These are phyloP conservation scores for Blastosporella zonata DNA, from an alignment of 1,284 basidiomycete species.

Conservation along the genomic window DNA sequence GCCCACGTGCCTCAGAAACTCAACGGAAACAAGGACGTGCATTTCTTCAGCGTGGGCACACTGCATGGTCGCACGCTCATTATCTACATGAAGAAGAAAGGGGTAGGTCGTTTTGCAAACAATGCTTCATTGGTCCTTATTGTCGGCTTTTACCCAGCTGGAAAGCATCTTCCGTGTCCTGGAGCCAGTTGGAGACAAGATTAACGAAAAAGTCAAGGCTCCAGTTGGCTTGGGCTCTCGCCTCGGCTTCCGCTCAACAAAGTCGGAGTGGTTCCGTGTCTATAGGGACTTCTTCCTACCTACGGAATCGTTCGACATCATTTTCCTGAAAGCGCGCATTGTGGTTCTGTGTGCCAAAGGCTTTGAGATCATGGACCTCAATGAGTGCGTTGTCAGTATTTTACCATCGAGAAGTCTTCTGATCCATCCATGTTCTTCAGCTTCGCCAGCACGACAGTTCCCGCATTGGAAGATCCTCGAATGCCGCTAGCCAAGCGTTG, in stretches of 20 bases:
- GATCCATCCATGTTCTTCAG: conserved; percentile 34
- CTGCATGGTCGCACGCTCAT: conserved; percentile 84
- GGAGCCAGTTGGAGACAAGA: conserved; percentile 87
- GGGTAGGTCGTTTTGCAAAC: conserved; percentile 48
- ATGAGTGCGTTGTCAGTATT: conserved; percentile 56
- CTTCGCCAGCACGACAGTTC: conserved; percentile 87
- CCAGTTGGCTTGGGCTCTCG: conserved; percentile 68
- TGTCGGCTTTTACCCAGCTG: conserved; percentile 29
- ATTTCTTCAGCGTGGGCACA: conserved; percentile 92
- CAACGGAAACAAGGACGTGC: conserved; percentile 85
- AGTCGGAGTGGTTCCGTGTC: conserved; percentile 92
- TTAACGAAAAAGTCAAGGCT: conserved; percentile 71
- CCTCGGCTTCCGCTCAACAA: conserved; percentile 56
- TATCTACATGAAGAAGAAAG: conserved; percentile 95
- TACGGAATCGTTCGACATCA: conserved; percentile 83
- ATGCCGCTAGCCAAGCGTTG: conserved; percentile 79
- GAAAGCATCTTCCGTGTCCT: conserved; percentile 93
- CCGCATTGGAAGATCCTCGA: conserved; percentile 74
- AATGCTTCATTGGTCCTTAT: neutral
- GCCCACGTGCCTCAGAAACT: conserved; percentile 75
- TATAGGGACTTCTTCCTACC: conserved; percentile 90
- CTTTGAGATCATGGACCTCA: conserved; percentile 97
- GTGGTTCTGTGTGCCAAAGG: conserved; percentile 91
- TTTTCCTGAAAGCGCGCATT: conserved; percentile 90
- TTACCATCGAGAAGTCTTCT: neutral